A percentile compares a stretch with the other conserved stretches of the same genome.
Evolutionary conservation across 192 early-diverging fungal genomes (phyloP).

Genomic region (Rhizophlyctis rosea): DNA sequence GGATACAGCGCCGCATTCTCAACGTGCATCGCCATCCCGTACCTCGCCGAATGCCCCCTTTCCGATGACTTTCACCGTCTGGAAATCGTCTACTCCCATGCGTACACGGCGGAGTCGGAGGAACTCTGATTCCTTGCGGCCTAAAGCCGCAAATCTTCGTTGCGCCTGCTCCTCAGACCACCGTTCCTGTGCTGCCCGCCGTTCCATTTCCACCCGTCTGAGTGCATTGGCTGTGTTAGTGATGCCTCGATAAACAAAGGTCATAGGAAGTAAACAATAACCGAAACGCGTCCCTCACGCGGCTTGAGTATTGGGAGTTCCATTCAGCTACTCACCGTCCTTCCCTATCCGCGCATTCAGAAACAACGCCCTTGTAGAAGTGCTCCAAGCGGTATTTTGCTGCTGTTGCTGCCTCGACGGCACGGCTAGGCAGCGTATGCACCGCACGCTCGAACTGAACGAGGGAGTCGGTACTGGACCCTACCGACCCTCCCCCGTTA

Average conservation of each 20-base stretch:
- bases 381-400: constrained; percentile 90
- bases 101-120: constrained; percentile 83
- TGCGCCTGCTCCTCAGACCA: constrained; percentile 87
- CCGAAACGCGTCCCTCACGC: not conserved
- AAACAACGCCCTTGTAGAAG: constrained; percentile 86
- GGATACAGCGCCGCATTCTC: not conserved
- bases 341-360: constrained; percentile 80
- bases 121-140: constrained; percentile 90
- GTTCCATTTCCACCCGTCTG: constrained; percentile 78
- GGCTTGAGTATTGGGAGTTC: not conserved
- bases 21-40: constrained; percentile 6
- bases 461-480: not conserved
- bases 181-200: constrained; percentile 65
- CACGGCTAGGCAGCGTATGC: constrained; percentile 53
- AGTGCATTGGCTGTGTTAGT: constrained; percentile 16
- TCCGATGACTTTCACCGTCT: constrained; percentile 96
- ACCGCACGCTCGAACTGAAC: constrained; percentile 19
- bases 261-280: too few species aligned
- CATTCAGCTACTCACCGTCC: constrained; percentile 27
- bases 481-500: not conserved
- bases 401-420: constrained; percentile 81
- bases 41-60: constrained; percentile 98
- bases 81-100: constrained; percentile 87
- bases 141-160: constrained; percentile 73
- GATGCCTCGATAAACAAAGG: not conserved